These are phyloP conservation scores for Suillus clintonianus DNA, from an alignment of 768 basidiomycete genomes.

Conservation along the genomic window DNA sequence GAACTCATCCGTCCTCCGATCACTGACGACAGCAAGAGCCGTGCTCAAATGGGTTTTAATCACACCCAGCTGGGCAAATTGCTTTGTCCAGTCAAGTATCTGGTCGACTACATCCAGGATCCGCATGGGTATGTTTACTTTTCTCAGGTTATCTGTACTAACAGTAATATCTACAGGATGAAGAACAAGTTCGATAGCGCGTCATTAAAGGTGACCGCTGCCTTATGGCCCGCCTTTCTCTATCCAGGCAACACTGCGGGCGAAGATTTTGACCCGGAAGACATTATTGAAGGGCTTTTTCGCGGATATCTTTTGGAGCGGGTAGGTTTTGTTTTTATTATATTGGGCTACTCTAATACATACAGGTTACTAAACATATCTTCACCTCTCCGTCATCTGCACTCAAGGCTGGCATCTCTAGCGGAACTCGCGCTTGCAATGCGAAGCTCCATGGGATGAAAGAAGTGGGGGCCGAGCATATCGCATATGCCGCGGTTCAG, in stretches of 20 bases:
- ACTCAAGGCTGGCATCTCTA: neutral
- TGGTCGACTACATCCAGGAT: neutral
- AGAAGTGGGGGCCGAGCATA: slow-evolving; percentile 5
- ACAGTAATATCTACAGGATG: neutral
- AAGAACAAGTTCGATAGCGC: neutral
- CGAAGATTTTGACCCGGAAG: neutral
- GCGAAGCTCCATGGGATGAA: slow-evolving; percentile 4
- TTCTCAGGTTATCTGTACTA: neutral
- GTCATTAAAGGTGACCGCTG: neutral
- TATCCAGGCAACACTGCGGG: slow-evolving; percentile 1
- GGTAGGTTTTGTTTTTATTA: neutral
- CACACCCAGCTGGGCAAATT: slow-evolving; percentile 2
- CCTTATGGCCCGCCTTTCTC: slow-evolving; percentile 4
- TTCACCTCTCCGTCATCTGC: neutral
- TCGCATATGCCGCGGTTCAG: neutral
- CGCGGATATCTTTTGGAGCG: neutral
- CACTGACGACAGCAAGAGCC: neutral
- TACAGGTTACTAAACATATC: slow-evolving; percentile 1
- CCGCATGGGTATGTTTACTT: neutral
- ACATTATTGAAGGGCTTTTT: slow-evolving; percentile 2
- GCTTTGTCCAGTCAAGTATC: neutral
- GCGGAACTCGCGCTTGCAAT: neutral
- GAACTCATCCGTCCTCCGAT: neutral
- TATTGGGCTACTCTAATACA: neutral
- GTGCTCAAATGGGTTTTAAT: slow-evolving; percentile 1